Conservation (phyloP, 768 basidiomycete species). For the Mrakia gelida region DNA sequence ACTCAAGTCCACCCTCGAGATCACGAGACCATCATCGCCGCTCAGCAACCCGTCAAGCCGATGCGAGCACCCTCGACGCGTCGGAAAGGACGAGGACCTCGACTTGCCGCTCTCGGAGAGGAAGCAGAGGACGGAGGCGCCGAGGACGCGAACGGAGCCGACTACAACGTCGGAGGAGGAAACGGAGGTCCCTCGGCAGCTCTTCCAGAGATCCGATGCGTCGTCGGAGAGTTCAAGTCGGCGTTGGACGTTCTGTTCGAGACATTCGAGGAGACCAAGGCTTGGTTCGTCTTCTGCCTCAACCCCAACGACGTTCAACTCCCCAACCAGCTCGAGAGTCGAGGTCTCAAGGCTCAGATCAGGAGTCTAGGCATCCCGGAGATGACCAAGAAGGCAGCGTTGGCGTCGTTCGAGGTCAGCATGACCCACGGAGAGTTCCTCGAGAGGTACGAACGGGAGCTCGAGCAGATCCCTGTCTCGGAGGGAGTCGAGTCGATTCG, state of each 20-base stretch:
- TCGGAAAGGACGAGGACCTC: conserved; percentile 49
- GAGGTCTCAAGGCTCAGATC: conserved; percentile 88
- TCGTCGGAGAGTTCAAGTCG: conserved; percentile 80
- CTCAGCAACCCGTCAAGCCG: conserved; percentile 87
- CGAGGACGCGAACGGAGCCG: conserved; percentile 33
- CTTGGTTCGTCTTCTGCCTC: conserved; percentile 87
- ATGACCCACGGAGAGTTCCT: conserved; percentile 84
- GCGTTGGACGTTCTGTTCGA: conserved; percentile 81
- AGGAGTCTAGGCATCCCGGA: conserved; percentile 72
- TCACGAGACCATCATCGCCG: conserved; percentile 92
- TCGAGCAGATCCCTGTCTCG: conserved; percentile 49
- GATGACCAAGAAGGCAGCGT: conserved; percentile 62
- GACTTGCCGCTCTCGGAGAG: conserved; percentile 39
- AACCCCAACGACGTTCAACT: conserved; percentile 94
- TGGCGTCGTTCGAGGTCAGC: conserved; percentile 67
- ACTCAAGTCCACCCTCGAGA: conserved; percentile 87
- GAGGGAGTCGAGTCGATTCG: conserved; percentile 30
- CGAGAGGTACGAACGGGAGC: conserved; percentile 67
- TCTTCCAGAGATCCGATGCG: conserved; percentile 57
- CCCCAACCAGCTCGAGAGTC: conserved; percentile 87
- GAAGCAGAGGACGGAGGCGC: conserved; percentile 38
- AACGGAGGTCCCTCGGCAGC: conserved; percentile 24
- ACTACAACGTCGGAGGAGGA: conserved; percentile 38
- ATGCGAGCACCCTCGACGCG: conserved; percentile 88
- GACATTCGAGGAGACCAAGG: conserved; percentile 80